A percentile compares a stretch with the other conserved stretches of the same genome.
Evolutionary conservation across 257 asterid genomes (phyloP).

Genomic region (Thymus mandschuricus): DNA sequence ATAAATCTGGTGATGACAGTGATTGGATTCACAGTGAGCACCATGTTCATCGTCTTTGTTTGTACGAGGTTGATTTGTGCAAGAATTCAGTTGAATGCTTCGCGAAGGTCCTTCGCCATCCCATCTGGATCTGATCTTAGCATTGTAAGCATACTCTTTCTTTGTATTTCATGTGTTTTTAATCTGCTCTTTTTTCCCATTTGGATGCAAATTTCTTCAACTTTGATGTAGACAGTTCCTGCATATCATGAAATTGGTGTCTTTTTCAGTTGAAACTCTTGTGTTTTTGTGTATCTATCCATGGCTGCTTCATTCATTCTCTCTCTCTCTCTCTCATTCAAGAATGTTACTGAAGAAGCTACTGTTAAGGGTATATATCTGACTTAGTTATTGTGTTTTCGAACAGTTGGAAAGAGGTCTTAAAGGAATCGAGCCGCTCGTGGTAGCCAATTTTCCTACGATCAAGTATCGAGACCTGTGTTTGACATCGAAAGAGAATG

Average conservation of each 20-base stretch:
- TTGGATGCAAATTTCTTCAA: no score
- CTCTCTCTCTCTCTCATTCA: background rate
- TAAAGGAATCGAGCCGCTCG: slow-evolving; percentile 78
- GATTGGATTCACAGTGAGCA: slow-evolving; percentile 79
- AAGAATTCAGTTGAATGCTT: slow-evolving; percentile 61
- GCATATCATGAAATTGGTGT: background rate
- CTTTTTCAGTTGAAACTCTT: background rate
- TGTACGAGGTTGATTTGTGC: slow-evolving; percentile 87
- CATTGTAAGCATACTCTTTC: slow-evolving; percentile 54
- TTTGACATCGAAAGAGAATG: slow-evolving; percentile 60
- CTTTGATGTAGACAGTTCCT: background rate
- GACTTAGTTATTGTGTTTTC: slow-evolving; percentile 27
- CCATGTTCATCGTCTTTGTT: slow-evolving; percentile 76
- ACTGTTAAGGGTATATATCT: slow-evolving; percentile 15
- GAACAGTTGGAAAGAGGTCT: slow-evolving; percentile 78
- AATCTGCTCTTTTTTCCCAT: background rate
- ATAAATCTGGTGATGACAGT: slow-evolving; percentile 87
- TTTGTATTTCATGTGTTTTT: background rate
- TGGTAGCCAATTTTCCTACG: slow-evolving; percentile 69
- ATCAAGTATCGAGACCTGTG: slow-evolving; percentile 64
- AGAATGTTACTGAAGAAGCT: background rate
- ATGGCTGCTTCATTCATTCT: background rate
- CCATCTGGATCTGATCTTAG: slow-evolving; percentile 72
- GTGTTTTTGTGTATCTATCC: slow-evolving; percentile 10
- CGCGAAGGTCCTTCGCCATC: slow-evolving; percentile 49